Evolutionary conservation across 1,139 yeast genomes (phyloP).

Genomic region (Geotrichum restrictum): DNA sequence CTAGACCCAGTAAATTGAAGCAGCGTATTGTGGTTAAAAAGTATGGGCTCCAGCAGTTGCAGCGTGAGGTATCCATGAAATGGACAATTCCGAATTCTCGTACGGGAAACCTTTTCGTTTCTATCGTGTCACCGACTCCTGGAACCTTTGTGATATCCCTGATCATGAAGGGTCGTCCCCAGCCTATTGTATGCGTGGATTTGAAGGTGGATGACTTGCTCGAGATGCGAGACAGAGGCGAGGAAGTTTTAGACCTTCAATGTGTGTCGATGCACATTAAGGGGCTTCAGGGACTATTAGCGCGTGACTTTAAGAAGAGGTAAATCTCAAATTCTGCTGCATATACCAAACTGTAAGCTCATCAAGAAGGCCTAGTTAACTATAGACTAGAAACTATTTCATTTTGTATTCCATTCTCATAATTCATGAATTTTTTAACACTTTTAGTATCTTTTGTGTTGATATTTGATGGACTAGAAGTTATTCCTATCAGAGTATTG

Average conservation of each 20-base stretch:
- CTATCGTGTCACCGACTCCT: conserved; percentile 38
- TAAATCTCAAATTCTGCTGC: neutral
- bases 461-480: too few species aligned
- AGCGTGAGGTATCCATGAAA: conserved; percentile 35
- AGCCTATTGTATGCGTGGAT: conserved; percentile 35
- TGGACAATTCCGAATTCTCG: conserved; percentile 36
- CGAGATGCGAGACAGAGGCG: conserved; percentile 36
- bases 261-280: conserved; percentile 35
- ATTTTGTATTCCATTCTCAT: too few species aligned
- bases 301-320: conserved; percentile 28
- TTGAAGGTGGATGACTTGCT: conserved; percentile 39
- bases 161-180: conserved; percentile 36
- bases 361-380: too few species aligned
- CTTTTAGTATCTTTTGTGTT: too few species aligned
- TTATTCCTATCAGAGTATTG: too few species aligned
- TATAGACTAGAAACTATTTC: too few species aligned
- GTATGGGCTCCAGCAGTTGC: conserved; percentile 35
- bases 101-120: conserved; percentile 27
- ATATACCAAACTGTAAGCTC: too few species aligned
- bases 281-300: conserved; percentile 29
- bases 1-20: conserved; percentile 25
- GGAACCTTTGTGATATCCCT: conserved; percentile 40
- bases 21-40: conserved; percentile 34
- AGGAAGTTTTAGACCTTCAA: conserved; percentile 34
- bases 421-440: too few species aligned